phyloP scores from a whole-genome alignment of 345 rosid species.

The Carallia pectinifolia region DNA sequence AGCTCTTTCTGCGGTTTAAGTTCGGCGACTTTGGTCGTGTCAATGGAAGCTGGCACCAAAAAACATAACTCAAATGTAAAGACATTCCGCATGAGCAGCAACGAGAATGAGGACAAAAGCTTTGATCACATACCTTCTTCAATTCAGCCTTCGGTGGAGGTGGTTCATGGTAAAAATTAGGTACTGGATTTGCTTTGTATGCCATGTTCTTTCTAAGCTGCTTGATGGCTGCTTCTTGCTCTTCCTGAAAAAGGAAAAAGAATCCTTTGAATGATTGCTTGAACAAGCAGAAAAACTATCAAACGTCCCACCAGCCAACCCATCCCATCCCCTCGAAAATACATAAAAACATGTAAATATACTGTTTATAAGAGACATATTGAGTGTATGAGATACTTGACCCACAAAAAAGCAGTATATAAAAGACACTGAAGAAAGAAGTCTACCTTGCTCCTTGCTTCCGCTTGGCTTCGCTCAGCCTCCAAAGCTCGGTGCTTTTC shows the following conservation, averaged over 20 bases:
- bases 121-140: slow-evolving; percentile 62
- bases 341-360: not conserved
- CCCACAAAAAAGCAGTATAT: not conserved
- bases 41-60: slow-evolving; percentile 65
- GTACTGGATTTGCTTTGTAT: slow-evolving; percentile 85
- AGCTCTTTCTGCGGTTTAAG: slow-evolving; percentile 74
- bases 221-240: slow-evolving; percentile 90
- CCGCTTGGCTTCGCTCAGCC: slow-evolving; percentile 69
- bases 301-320: too few species aligned
- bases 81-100: too few species aligned
- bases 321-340: not conserved
- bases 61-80: too few species aligned
- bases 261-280: not conserved
- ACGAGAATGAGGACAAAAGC: not conserved
- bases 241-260: slow-evolving; percentile 59
- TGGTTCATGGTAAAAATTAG: slow-evolving; percentile 82
- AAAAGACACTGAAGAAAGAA: not conserved
- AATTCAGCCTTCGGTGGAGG: slow-evolving; percentile 81
- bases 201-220: slow-evolving; percentile 82
- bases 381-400: not conserved
- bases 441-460: slow-evolving; percentile 73
- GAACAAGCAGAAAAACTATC: not conserved
- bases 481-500: slow-evolving; percentile 82
- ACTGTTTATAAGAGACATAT: not conserved
- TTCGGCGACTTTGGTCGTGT: slow-evolving; percentile 64